Conservation (phyloP, 1,139 yeast genomes). For the Candida smagusa region DNA sequence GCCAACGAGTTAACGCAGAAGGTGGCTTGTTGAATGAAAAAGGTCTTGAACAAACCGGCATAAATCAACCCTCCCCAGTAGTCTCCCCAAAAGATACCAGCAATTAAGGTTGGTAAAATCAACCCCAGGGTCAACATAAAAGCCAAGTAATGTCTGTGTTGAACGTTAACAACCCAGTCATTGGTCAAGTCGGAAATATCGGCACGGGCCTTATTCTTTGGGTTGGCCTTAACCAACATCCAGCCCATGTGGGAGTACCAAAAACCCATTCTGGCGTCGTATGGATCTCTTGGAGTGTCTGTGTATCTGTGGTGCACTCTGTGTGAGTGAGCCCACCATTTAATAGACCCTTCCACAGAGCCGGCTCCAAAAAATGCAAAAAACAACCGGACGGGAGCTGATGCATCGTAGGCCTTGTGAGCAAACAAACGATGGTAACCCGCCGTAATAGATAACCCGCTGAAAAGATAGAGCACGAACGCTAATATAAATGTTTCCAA, state of each 20-base stretch:
- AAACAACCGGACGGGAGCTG: slow-evolving; percentile 64
- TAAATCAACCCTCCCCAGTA: slow-evolving; percentile 90
- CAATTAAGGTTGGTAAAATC: slow-evolving; percentile 69
- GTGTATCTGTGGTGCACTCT: slow-evolving; percentile 97
- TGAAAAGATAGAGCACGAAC: slow-evolving; percentile 57
- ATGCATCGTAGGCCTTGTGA: slow-evolving; percentile 83
- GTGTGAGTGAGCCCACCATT: slow-evolving; percentile 99
- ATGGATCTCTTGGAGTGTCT: slow-evolving; percentile 95
- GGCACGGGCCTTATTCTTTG: slow-evolving; percentile 92
- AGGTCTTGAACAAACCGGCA: slow-evolving; percentile 83
- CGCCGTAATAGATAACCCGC: slow-evolving; percentile 94
- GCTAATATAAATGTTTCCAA: slow-evolving; percentile 61
- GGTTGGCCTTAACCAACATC: slow-evolving; percentile 94
- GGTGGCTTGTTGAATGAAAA: slow-evolving; percentile 92
- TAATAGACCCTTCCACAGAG: slow-evolving; percentile 93
- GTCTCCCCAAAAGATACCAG: slow-evolving; percentile 85
- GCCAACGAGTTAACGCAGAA: slow-evolving; percentile 98
- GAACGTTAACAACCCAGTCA: slow-evolving; percentile 88
- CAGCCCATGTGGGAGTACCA: slow-evolving; percentile 97
- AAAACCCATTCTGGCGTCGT: slow-evolving; percentile 93
- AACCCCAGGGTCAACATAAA: slow-evolving; percentile 68
- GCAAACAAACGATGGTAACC: slow-evolving; percentile 89
- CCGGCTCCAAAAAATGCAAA: slow-evolving; percentile 90
- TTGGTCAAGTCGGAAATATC: slow-evolving; percentile 88
- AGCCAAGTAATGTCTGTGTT: slow-evolving; percentile 84